Percentiles rank a stretch among this genome's conserved stretches.
These are phyloP conservation scores for Zymoseptoria ardabiliae DNA, from an alignment of 2,329 filamentous ascomycete genomes.

Conservation along the genomic window DNA sequence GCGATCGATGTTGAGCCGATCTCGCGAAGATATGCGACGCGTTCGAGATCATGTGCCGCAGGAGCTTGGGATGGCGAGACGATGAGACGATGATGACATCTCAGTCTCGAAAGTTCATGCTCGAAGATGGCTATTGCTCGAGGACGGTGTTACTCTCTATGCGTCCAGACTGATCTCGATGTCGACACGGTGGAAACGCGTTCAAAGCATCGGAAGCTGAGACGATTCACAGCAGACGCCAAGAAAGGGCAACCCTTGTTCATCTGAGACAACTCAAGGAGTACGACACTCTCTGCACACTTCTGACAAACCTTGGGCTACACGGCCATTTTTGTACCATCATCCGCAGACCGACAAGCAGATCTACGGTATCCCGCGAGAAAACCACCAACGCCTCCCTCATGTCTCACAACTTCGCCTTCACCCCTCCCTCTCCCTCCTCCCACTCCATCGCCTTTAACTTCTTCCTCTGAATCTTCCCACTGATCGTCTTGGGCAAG, in stretches of 20 bases:
- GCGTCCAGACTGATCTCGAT: background rate
- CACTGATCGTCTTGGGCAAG: conserved; percentile 35
- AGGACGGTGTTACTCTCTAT: too few relatives aligned
- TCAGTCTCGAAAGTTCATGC: background rate
- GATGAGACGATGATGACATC: background rate
- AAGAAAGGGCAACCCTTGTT: background rate
- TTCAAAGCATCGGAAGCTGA: background rate
- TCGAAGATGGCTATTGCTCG: too few relatives aligned
- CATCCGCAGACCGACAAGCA: too few relatives aligned
- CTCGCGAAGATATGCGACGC: background rate
- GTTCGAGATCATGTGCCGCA: background rate
- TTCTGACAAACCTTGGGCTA: too few relatives aligned
- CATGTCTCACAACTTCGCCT: conserved; percentile 15
- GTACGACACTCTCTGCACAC: background rate
- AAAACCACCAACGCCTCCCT: too few relatives aligned
- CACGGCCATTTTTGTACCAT: too few relatives aligned
- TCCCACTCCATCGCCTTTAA: conserved; percentile 33
- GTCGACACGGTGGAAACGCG: background rate
- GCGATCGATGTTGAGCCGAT: background rate
- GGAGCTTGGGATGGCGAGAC: too few relatives aligned
- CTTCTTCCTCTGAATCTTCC: conserved; percentile 29
- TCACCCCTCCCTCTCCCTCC: conserved; percentile 6
- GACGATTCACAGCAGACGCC: too few relatives aligned
- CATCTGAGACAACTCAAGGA: background rate
- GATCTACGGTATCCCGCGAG: too few relatives aligned